Evolutionary conservation across 805 yeast species (phyloP), one percentile per base, ranked within the genome.

Genomic region (Ogataea polymorpha): DNA sequence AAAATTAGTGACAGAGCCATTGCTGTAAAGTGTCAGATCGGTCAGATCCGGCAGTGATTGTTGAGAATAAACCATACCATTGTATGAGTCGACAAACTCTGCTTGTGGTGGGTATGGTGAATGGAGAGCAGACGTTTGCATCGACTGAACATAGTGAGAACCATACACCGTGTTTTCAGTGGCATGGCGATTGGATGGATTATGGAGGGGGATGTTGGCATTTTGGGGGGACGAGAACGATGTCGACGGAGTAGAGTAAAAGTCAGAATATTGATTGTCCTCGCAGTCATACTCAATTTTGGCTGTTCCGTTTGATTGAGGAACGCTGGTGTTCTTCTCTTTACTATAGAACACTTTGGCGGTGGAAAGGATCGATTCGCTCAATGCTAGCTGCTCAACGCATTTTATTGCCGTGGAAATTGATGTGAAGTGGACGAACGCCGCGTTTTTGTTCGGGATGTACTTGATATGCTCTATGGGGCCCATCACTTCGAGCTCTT

Each of bases 381-480:
- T 35, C n/a, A 58, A 31, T 9, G 61, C 54, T 21, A 62, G 50
- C 42, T 61, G 65, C 50, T 72, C 72, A 36, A 65, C 70, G 32
- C 70, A 61, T 44, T 67, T 68, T 37, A 74, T 69, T 12, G 79
- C 74, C 8, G 71, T 50, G 34, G 71, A 71, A 24, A 74, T 71
- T 20, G 74, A 66, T 3, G 71, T 66, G 49, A 68, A 75, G 50
- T 73, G 70, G 20, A 66, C 55, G 40, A 58, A 52, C 1, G 60
- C 58, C 5, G 55, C 55, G 31, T 48, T 45, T 35, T 56, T 44
- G 24, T 42, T 47, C 3, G 49, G 43, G 24, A 50, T 42, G 25
- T 59, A 45, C 26, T 57, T 56, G 40, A 70, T 51, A 18, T 61
- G 59, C 39, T 72, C 76, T 23, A 73, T 53, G 0, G 62, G 63